Base-by-base conservation (phyloP, 2,329 filamentous ascomycete genomes). In the Ophiocordyceps camponoti-floridani region DNA sequence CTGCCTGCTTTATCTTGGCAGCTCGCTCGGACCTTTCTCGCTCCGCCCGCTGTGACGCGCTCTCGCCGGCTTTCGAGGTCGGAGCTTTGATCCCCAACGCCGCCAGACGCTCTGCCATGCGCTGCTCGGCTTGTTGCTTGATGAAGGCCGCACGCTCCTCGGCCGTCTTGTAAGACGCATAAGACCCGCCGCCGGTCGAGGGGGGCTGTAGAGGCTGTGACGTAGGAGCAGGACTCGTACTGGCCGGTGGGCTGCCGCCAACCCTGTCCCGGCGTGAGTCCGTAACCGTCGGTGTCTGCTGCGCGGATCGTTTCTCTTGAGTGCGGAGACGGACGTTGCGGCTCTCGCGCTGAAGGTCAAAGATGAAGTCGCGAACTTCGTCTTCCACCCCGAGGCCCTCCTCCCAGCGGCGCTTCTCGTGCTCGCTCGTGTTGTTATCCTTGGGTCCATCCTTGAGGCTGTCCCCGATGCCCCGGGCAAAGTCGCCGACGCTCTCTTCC, bases 331-430 rank as follows among this genome's bases (percentile, higher is more conserved):
- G 79, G 44, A 84, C 72, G 50, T 85, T 73, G 51, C 87, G 78
- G 59, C 86, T 93, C 49, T 80, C 84, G 48, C 89, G 79, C 59
- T 95, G 88, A 44, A 98, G 68, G 53, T 96, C 91, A 58, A 91
- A 96, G 59, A 98, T 98, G 62, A 98, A 96, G 57, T 98, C 91
- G 56, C 87, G 85, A 49, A 96, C 83, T 56, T 94, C 87, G 56
- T 98, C 89, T 58, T 98, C 91, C 27, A 98, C 91, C 27, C 91
- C 91, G 35, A 98, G 72, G 10, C 79, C 91, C 62, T 98, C 91
- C 54, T 98, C 87, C 91, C 91, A 98, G 49, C 91, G 77, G 49
- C 91, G 79, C 54, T 77, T 80, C 66, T 98, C 91, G 58, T 95
- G 88, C 62, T 95, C 86, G 49, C 79, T 84, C 3, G 79, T 77